Evolutionary conservation across 306 rosid species (phyloP).

Genomic region (Gastrolobium bilobum): DNA sequence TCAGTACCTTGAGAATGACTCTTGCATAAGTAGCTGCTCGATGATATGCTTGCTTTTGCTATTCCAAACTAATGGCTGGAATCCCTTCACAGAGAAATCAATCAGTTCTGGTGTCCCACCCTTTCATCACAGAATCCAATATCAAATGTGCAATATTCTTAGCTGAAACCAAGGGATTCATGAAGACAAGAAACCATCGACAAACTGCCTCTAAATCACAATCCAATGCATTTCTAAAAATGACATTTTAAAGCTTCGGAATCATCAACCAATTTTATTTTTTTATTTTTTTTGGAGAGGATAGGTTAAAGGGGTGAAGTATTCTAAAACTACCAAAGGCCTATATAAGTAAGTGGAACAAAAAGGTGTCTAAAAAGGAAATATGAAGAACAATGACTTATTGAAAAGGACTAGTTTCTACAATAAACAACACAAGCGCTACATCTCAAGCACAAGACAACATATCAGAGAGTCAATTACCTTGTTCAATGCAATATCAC

Average conservation of each 20-base stretch:
- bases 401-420: not conserved
- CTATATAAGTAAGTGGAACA: not conserved
- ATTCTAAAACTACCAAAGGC: not conserved
- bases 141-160: conserved; percentile 24
- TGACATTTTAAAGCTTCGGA: conserved; percentile 9
- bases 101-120: conserved; percentile 53
- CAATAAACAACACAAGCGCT: not conserved
- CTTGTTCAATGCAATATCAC: conserved; percentile 54
- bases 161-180: conserved; percentile 36
- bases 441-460: conserved; percentile 28
- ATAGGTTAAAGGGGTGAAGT: not conserved
- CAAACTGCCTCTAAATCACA: conserved; percentile 28
- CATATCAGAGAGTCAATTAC: conserved; percentile 52
- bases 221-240: not conserved
- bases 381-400: not conserved
- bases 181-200: conserved; percentile 20
- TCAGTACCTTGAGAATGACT: conserved; percentile 86
- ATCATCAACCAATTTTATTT: not conserved
- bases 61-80: conserved; percentile 54
- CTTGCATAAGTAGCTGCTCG: conserved; percentile 78
- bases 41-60: conserved; percentile 64
- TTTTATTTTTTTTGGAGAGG: not conserved
- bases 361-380: not conserved
- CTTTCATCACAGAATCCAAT: conserved; percentile 52
- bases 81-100: conserved; percentile 51